Evolutionary conservation across 2,329 filamentous ascomycete species (phyloP), one percentile per base, ranked within the genome.

Genomic region (Ceratocystis huliohia): DNA sequence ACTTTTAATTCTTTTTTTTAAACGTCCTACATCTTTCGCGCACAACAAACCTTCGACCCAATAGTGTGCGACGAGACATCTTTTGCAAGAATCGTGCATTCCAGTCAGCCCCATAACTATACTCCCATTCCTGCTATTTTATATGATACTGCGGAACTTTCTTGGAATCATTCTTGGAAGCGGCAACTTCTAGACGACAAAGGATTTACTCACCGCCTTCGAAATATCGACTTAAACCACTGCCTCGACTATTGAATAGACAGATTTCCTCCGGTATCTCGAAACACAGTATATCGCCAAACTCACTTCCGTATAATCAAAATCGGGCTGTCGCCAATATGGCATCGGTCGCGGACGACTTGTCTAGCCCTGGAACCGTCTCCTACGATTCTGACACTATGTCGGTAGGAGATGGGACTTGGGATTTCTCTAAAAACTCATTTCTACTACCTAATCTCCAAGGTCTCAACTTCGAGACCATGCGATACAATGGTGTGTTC

Each of bases 371-470:
- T 63, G 89, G 89, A 73, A 84, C 85, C 75, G 87, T 84, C 73
- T 84, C 81, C 70, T 93, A 93, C 76, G 80, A 82, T 71, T 91
- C 88, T 64, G 80, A 86, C 72, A 89, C 85, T n/a, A 79, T 92
- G 80, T 81, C 79, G 66, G 88, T 93, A 17, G 89, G 89, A 69
- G 89, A 93, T 73, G 89, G 89, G 25, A 93, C 89, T 44, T 94
- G 89, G 89, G 87, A 92, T 72, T 87, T 87, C 67, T 80, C 81
- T 68, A 87, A 87, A 73, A 90, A 92, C 72, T 85, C 83, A 20
- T 94, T 93, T 73, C 77, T 94, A 65, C 77, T 94, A 64, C 89
- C 89, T 45, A 91, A 91, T 72, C 77, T 94, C 59, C 79, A 86
- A 71, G 88, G 88, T 7, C 76, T 90, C 69, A 89, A 91, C 73